Base-by-base conservation (phyloP, 768 basidiomycete genomes). In the Suillus lakei region DNA sequence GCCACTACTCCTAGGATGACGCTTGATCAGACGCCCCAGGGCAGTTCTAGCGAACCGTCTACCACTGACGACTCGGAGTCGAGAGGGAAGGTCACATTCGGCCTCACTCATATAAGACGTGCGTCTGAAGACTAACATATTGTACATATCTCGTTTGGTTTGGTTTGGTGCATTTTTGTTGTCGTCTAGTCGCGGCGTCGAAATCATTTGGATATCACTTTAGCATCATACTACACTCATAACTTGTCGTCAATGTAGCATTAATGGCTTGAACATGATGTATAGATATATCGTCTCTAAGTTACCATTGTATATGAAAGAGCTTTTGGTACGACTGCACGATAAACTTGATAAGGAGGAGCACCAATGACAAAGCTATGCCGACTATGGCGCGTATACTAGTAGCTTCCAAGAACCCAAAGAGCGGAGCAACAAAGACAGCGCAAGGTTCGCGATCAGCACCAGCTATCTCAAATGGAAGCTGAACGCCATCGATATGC, bases 391-490 rank as follows among this genome's bases (percentile, higher is more conserved):
- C 60, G 64, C 81, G 71, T 51, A 74, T 51, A 12, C 80, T 81
- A 7, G 72, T 77, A 34, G 62, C 62, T 71, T 85, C 81, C 56
- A 84, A 63, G 36, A 76, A 51, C 64, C 81, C 80, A 67, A 86
- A 84, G n/a, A 78, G 12, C 21, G 50, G 44, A 2, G 78, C 80
- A 15, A 76, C 55, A 30, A 73, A 46, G 36, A 72, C 63, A 32
- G 70, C 55, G 43, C 44, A 67, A 63, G 69, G 70, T 58, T 63
- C 71, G 41, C 71, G 70, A 62, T 81, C 82, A 15, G 81, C 80
- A 53, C 76, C 76, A 34, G 74, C 69, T 54, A 87, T 82, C 26
- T 75, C 77, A 66, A 86, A 86, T 0, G 83, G 82, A 21, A 80
- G 77, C 4, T 68, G 68, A 36, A 82, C 77, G 5, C 73, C 74